These are phyloP conservation scores for Hemisphaericaspora xylanilytica DNA, from an alignment of 1,139 yeast species.

Conservation along the genomic window DNA sequence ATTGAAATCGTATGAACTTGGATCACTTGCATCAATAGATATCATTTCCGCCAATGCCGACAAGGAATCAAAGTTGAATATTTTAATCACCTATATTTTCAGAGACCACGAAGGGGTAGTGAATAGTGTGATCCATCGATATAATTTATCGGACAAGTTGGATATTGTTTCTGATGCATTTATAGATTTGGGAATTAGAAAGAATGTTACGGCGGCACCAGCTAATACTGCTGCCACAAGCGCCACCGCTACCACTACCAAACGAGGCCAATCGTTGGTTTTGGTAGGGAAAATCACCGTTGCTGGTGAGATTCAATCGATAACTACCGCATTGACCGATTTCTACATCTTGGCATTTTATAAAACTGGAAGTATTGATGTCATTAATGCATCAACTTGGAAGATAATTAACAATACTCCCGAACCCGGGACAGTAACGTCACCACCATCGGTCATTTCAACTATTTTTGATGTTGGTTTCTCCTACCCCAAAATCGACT, in stretches of 20 bases:
- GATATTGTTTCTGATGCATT: conserved; percentile 31
- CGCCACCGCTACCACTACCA: background rate
- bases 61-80: conserved; percentile 33
- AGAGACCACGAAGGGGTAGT: conserved; percentile 18
- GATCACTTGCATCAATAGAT: conserved; percentile 29
- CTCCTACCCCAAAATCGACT: conserved; percentile 32
- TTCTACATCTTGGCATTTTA: conserved; percentile 26
- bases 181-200: conserved; percentile 30
- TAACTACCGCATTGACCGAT: conserved; percentile 25
- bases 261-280: conserved; percentile 16
- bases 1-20: conserved; percentile 14
- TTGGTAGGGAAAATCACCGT: conserved; percentile 25
- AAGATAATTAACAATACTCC: conserved; percentile 20
- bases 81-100: conserved; percentile 34
- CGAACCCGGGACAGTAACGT: conserved; percentile 1
- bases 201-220: conserved; percentile 19
- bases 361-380: conserved; percentile 43
- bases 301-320: conserved; percentile 20
- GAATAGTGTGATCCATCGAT: conserved; percentile 35
- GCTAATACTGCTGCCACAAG: no score
- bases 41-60: conserved; percentile 44
- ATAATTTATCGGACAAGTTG: conserved; percentile 29
- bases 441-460: conserved; percentile 34
- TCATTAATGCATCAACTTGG: conserved; percentile 38
- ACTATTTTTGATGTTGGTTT: conserved; percentile 61